Conservation (phyloP, 2,329 filamentous ascomycete species). For the Dactylellina drechsleri region DNA sequence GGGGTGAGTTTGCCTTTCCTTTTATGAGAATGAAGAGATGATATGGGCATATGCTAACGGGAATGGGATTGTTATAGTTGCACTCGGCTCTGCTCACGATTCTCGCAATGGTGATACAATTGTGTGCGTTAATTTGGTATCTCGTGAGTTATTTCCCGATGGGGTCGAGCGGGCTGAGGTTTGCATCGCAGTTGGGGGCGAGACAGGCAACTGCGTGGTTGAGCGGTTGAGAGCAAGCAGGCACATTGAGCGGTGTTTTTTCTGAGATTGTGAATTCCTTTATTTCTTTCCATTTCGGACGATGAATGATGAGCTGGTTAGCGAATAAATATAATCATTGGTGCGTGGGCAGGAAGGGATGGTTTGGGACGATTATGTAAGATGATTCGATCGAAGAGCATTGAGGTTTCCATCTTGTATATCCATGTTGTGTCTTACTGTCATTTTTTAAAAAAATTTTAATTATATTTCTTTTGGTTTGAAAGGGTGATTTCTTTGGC, state of each 20-base stretch:
- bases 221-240: conserved; percentile 68
- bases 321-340: no score
- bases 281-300: no score
- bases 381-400: no score
- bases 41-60: no score
- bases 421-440: no score
- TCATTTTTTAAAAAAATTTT: no score
- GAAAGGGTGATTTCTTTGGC: conserved; percentile 16
- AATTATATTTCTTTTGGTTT: background rate
- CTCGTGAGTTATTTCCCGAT: conserved; percentile 97
- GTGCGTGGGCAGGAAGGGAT: no score
- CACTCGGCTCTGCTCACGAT: conserved; percentile 86
- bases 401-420: no score
- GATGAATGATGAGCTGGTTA: no score
- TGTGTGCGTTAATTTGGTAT: conserved; percentile 88
- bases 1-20: conserved; percentile 73
- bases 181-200: conserved; percentile 86
- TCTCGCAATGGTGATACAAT: conserved; percentile 82
- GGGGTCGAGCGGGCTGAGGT: conserved; percentile 86
- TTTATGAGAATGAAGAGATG: no score
- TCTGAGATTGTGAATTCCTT: conserved; percentile 1
- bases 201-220: conserved; percentile 89
- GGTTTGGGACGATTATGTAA: no score
- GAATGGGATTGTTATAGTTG: conserved; percentile 68
- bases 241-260: background rate